Conservation (phyloP, 78 protist species). For the Dictyostelium discoideum region DNA sequence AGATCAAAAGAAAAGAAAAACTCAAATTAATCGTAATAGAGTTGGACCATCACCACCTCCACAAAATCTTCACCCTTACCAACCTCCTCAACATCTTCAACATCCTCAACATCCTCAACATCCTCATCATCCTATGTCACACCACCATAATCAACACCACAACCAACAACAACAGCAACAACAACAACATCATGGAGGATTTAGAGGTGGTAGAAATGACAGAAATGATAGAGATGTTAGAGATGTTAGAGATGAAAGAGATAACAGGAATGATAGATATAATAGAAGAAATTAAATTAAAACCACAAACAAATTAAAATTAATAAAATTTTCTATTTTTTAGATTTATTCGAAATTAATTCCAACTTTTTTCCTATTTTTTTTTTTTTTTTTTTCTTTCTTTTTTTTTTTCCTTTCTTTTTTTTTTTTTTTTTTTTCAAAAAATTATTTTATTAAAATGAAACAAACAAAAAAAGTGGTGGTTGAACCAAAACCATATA, state of each 20-base stretch:
- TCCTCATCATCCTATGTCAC: not conserved
- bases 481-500: not conserved
- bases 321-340: no score
- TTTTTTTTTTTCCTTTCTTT: no score
- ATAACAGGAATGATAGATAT: not conserved
- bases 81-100: not conserved
- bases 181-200: not conserved
- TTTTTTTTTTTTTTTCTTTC: no score
- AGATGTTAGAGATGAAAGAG: not conserved
- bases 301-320: no score
- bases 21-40: conserved; percentile 2
- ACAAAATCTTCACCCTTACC: not conserved
- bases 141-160: not conserved
- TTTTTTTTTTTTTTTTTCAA: no score
- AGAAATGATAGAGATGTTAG: not conserved
- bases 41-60: not conserved
- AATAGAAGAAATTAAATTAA: not conserved
- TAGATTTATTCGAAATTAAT: no score
- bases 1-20: not conserved
- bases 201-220: not conserved
- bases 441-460: not conserved
- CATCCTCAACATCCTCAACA: not conserved
- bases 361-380: no score
- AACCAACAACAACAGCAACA: not conserved
- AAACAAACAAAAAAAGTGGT: not conserved